These are phyloP conservation scores for Aspergillus puulaauensis DNA, from an alignment of 2,329 filamentous ascomycete species.

Conservation along the genomic window DNA sequence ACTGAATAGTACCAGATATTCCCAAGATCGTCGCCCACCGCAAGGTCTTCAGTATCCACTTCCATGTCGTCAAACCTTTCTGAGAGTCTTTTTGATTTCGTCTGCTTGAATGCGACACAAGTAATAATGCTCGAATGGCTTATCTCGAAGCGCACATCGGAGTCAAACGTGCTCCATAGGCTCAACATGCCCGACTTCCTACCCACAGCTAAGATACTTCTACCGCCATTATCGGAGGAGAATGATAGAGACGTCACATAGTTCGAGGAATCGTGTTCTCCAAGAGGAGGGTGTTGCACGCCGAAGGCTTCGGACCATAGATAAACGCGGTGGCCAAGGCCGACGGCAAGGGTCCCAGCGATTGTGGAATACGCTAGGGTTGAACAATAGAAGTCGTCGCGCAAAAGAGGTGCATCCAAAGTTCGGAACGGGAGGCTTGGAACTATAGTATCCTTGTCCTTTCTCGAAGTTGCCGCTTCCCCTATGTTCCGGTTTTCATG, in stretches of 20 bases:
- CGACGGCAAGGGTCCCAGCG: slow-evolving; percentile 76
- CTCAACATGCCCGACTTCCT: slow-evolving; percentile 73
- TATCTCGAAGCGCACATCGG: slow-evolving; percentile 70
- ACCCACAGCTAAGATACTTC: slow-evolving; percentile 81
- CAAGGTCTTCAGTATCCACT: slow-evolving; percentile 75
- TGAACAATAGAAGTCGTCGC: slow-evolving; percentile 95
- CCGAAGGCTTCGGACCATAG: slow-evolving; percentile 80
- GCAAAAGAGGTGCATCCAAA: slow-evolving; percentile 81
- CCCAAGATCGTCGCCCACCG: slow-evolving; percentile 81
- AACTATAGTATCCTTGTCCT: slow-evolving; percentile 47
- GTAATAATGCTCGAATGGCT: slow-evolving; percentile 71
- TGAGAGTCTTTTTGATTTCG: slow-evolving; percentile 51
- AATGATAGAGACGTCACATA: slow-evolving; percentile 85
- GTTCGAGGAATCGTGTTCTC: slow-evolving; percentile 48
- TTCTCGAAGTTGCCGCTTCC: slow-evolving; percentile 16
- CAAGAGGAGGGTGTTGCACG: slow-evolving; percentile 60
- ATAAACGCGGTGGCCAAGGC: slow-evolving; percentile 75
- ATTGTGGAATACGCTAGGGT: slow-evolving; percentile 79
- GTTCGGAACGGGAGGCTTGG: slow-evolving; percentile 80
- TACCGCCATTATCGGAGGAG: slow-evolving; percentile 73
- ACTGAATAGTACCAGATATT: slow-evolving; percentile 85
- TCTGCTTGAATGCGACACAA: slow-evolving; percentile 79
- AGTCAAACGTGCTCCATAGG: slow-evolving; percentile 70
- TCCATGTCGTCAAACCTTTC: slow-evolving; percentile 47
- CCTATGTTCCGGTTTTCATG: slow-evolving; percentile 16